Base-by-base conservation (phyloP, 805 yeast genomes). In the Cyberlindnera maclurae region DNA sequence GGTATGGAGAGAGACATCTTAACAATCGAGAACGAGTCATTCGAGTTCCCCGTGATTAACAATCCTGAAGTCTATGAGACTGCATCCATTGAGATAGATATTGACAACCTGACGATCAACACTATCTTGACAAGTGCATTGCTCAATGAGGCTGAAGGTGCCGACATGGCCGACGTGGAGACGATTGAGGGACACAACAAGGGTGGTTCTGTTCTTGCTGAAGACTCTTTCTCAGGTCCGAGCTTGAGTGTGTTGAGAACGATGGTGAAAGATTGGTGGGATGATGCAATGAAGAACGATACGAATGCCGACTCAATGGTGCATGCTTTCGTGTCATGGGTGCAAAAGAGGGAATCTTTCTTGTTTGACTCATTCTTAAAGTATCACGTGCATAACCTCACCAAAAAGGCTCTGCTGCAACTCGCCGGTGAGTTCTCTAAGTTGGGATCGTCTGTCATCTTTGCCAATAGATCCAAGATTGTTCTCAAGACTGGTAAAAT, bases 231-330 rank as follows among this genome's bases (percentile, higher is more conserved):
- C 50, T 81, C 89, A 10, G 71, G 79, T 0, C 75, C 83, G 1
- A 84, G 96, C 3, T 65, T 93, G 44, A 59, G 68, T 9, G 82
- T 82, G 2, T 66, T 93, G 40, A 73, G 94, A 53, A 58, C 70
- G 7, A 65, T 93, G 72, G 82, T 93, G 11, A 86, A 82, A 51
- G 77, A 71, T 26, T 87, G 96, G 96, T 90, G 97, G 96, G 94
- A 87, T 52, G 82, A 79, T 52, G 97, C 96, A 0, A 62, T 84
- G 39, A 65, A 67, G 15, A 76, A 75, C 39, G 74, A 82, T 48
- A 49, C 66, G 8, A 77, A 80, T 42, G 96, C 96, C 0, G 97
- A 89, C 57, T 67, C 84, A 1, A 73, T 89, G 73, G 81, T 88
- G 44, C 85, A 85, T 50, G 72, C 78, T 20, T 78, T 90, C 56